Evolutionary conservation across 805 yeast genomes (phyloP), one percentile per base, ranked within the genome.

Genomic region (Grigorovia yakushimaensis): DNA sequence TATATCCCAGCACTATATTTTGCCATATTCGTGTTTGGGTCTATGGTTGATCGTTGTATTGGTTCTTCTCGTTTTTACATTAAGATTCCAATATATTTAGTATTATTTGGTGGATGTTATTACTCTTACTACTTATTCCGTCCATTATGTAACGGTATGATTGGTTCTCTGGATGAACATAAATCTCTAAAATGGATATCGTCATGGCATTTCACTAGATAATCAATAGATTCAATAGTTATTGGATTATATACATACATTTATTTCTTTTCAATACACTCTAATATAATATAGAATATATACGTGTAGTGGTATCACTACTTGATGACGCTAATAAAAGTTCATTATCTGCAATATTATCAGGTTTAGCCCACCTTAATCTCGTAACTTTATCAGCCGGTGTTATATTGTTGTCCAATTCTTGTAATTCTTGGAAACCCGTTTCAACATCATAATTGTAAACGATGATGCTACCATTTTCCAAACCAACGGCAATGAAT

Each of bases 1-100:
- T 91, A 91, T 67, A 78, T 88, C 55, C 98, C 98, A 13, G 96
- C 98, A 1, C 74, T 89, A 53, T 91, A 85, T 69, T 91, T 91
- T 71, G 98, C 98, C 44, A 82, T 88, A 72, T 70, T 89, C 53
- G 82, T 87, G 15, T 62, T 69, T 59, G 70, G 67, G 22, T 60
- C 60, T 57, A 49, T 59, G 33, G 48, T 67, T 38, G 67, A 62
- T 44, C 40, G 60, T 47, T 39, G 42, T 22, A 43, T 65, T 19
- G 53, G 59, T 30, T 43, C 59, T 47, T 47, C 56, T 45, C 52
- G 48, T 15, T 41, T 53, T 18, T 58, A 58, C 35, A 50, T 70
- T 13, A 56, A 57, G 42, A 44, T 54, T 22, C 54, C 61, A 4
- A 53, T 75, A 19, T 86, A 77, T 63, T 43, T 62, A 10, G 51